Evolutionary conservation across 1,284 basidiomycete genomes (phyloP).

Genomic region (Amylostereum chailletii): DNA sequence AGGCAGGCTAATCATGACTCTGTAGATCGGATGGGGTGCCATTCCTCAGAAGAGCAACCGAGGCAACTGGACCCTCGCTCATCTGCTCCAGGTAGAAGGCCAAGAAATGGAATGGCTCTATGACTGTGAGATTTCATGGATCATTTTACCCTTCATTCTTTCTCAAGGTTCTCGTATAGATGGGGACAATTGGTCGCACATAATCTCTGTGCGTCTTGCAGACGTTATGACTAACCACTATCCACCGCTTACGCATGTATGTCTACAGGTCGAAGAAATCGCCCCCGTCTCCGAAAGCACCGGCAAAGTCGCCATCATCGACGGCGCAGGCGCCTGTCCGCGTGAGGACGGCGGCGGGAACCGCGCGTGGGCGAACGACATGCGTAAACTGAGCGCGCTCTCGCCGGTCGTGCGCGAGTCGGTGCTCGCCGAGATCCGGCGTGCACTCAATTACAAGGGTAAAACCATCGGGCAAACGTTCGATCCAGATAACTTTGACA

Average conservation of each 20-base stretch:
- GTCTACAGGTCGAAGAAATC: constrained; percentile 8
- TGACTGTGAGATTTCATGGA: not conserved
- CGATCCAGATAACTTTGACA: constrained; percentile 11
- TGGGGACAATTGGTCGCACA: constrained; percentile 11
- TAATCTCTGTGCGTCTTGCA: constrained; percentile 6
- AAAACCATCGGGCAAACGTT: constrained; percentile 1
- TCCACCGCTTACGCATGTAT: not conserved
- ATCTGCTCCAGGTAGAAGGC: constrained; percentile 4
- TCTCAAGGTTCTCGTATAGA: not conserved
- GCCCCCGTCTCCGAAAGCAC: constrained; percentile 7
- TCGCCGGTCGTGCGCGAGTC: not conserved
- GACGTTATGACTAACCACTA: not conserved
- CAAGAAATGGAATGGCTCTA: constrained; percentile 4
- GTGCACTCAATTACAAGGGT: constrained; percentile 8
- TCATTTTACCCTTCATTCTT: too few relatives aligned
- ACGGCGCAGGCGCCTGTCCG: constrained; percentile 10
- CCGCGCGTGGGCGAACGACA: constrained; percentile 6
- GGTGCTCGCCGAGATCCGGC: constrained; percentile 6
- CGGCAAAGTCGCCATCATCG: constrained; percentile 9
- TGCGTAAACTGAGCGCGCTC: constrained; percentile 1
- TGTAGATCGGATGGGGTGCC: constrained; percentile 2
- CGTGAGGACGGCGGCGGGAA: constrained; percentile 10
- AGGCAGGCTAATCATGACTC: not conserved
- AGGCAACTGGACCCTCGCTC: constrained; percentile 4
- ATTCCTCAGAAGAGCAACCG: constrained; percentile 4